phyloP scores from a whole-genome alignment of 257 asterid species.

The Anisodus acutangulus region DNA sequence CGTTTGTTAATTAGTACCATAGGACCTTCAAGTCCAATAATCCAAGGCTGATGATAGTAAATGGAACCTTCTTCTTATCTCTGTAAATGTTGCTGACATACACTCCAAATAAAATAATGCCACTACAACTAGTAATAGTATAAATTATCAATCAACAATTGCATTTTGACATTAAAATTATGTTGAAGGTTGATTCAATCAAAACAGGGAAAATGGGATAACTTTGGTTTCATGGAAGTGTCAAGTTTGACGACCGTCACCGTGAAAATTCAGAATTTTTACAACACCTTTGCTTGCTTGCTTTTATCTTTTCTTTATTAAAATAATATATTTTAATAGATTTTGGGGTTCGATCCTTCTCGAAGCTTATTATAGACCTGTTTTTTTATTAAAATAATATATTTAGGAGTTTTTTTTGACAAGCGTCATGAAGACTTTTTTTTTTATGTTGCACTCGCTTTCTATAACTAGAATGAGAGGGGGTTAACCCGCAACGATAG shows the following conservation, averaged over 20 bases:
- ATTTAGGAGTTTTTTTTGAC: no score
- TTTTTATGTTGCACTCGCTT: background rate
- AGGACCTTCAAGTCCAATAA: background rate
- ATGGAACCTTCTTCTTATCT: constrained; percentile 18
- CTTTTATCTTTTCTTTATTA: background rate
- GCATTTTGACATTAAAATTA: background rate
- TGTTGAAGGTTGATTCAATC: background rate
- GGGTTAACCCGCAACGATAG: no score
- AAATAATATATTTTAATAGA: background rate
- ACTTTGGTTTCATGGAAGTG: background rate
- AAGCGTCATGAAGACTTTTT: no score
- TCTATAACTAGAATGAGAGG: background rate
- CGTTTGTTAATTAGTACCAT: no score
- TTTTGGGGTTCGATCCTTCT: no score
- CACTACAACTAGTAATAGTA: background rate
- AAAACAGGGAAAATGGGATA: background rate
- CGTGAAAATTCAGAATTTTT: background rate
- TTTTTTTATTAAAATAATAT: no score
- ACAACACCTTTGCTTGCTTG: background rate
- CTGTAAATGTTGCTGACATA: constrained; percentile 9
- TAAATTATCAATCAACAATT: background rate
- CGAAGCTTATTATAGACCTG: no score
- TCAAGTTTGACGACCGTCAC: constrained; percentile 3
- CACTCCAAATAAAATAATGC: background rate
- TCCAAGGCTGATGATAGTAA: background rate